Evolutionary conservation across 805 yeast genomes (phyloP).

Genomic region (Wickerhamiella azyma): DNA sequence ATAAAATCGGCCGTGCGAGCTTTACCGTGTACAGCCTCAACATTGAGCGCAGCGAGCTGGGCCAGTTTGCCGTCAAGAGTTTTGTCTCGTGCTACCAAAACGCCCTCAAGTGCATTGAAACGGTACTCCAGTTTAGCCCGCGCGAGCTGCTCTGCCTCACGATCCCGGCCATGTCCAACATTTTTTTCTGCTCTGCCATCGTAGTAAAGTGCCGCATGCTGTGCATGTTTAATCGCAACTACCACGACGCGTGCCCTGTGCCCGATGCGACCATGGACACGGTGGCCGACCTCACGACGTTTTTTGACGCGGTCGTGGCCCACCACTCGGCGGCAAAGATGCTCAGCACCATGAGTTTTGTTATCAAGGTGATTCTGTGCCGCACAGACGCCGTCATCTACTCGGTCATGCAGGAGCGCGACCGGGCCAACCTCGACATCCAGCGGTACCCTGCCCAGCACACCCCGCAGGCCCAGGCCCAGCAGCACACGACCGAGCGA

Average conservation of each 20-base stretch:
- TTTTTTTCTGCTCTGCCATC: slow-evolving; percentile 21
- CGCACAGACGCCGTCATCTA: slow-evolving; percentile 23
- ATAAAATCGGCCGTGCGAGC: slow-evolving; percentile 23
- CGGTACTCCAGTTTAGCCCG: slow-evolving; percentile 19
- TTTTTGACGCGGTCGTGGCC: slow-evolving; percentile 16
- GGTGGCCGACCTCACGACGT: slow-evolving; percentile 14
- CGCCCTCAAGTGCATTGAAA: slow-evolving; percentile 17
- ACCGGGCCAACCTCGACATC: slow-evolving; percentile 8
- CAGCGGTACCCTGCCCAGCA: slow-evolving; percentile 4
- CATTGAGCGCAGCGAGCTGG: slow-evolving; percentile 15
- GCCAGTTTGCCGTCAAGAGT: slow-evolving; percentile 19
- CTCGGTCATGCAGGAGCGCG: slow-evolving; percentile 6
- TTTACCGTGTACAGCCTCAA: slow-evolving; percentile 26
- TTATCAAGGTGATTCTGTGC: slow-evolving; percentile 23
- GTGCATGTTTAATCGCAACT: slow-evolving; percentile 19
- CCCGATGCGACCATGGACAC: slow-evolving; percentile 15
- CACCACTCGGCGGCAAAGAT: slow-evolving; percentile 22
- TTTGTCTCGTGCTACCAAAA: slow-evolving; percentile 20
- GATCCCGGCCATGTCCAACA: slow-evolving; percentile 19
- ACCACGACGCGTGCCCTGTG: slow-evolving; percentile 19
- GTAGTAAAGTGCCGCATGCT: slow-evolving; percentile 24
- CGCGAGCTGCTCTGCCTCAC: slow-evolving; percentile 45
- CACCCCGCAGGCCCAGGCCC: background rate
- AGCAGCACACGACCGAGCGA: background rate
- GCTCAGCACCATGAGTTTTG: slow-evolving; percentile 21